Base-by-base conservation (phyloP, 2,329 filamentous ascomycete species). In the Cladophialophora psammophila region DNA sequence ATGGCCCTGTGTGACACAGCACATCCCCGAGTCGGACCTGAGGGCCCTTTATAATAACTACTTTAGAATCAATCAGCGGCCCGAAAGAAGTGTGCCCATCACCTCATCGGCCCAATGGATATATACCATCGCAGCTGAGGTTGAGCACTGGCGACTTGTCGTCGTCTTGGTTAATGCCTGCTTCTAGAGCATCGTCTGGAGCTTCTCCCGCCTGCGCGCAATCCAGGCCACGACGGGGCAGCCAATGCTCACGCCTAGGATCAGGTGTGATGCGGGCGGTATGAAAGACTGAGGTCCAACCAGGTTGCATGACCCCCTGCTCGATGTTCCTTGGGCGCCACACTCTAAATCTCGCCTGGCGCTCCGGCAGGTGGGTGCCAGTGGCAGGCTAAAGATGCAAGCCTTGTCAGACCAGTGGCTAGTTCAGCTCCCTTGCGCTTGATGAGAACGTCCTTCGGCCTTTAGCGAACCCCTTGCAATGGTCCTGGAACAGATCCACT, bases 281-380 rank as follows among this genome's bases (percentile, higher is more conserved):
- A 59, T 36, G 52, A 32, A 60, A 38, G 26, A 6, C 52, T 42
- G 48, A 40, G 35, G 32, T 61, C 45, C 45, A 26, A 50, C 52
- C 52, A 34, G 52, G 34, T 50, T 35, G 60, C 45, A 36, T 61
- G 34, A 26, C 42, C 64, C 64, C 58, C 45, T 63, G 56, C 62
- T 60, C 50, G 61, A 52, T 42, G 38, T 59, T 36, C 56, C 38
- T 55, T 35, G 57, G 63, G 66, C 68, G 68, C 68, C 68, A 70
- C 68, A 70, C 68, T 70, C 66, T 70, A 70, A 70, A 64, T 68
- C 66, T 70, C 68, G 68, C 68, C 68, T 70, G 68, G 63, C 66
- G 63, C 65, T 10, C 60, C 66, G 66, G 66, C 60, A 66, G 58
- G 58, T 68, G 68, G 59, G 42, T 68, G 68, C 56, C 63, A 52